Evolutionary conservation across 2,329 filamentous ascomycete species (phyloP), one percentile per base, ranked within the genome.

Genomic region (Colletotrichum magnum): DNA sequence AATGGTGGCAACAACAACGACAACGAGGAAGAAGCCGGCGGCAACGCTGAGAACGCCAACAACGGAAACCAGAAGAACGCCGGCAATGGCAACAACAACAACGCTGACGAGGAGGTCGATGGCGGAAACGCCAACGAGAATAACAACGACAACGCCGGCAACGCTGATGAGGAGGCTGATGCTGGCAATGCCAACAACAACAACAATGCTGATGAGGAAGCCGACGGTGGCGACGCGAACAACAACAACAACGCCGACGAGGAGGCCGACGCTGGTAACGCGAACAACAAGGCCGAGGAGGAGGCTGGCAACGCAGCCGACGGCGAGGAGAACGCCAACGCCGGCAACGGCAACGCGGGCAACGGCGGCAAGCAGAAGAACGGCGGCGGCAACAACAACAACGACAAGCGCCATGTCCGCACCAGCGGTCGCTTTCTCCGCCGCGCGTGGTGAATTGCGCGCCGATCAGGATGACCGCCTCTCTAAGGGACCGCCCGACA

Each of bases 321-420:
- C n/a, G 64, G 64, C 28, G 72, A 73, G 28, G 64, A 43, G 32
- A 70, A 73, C 32, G 53, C 61, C 18, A 70, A 70, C 50, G 73
- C 73, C 57, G 28, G 45, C n/a, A 53, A 63, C 24, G 71, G 13
- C 21, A 39, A 51, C 6, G 47, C 21, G 9, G 18, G 28, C 21
- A 45, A 43, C 36, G 48, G n/a, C 43, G 28, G 26, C 5, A 47
- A 58, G 5, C n/a, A 60, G 18, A 36, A 50, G 5, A 50, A 59
- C 57, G 45, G 6, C 13, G 21, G 16, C 32, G 24, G n/a, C 52
- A 41, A 45, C 39, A 56, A 63, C 41, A 26, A 43, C 62, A 45
- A 64, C 26, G 6, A 47, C 12, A 59, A 12, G 47, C 60, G 26
- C 61, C 32, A 65, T 21, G 24, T 32, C 16, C 36, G 6, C 26